Percentiles rank a stretch among this genome's conserved stretches.
Evolutionary conservation across 371 early-diverging fungal species (phyloP).

Genomic region (Lichtheimia ornata): DNA sequence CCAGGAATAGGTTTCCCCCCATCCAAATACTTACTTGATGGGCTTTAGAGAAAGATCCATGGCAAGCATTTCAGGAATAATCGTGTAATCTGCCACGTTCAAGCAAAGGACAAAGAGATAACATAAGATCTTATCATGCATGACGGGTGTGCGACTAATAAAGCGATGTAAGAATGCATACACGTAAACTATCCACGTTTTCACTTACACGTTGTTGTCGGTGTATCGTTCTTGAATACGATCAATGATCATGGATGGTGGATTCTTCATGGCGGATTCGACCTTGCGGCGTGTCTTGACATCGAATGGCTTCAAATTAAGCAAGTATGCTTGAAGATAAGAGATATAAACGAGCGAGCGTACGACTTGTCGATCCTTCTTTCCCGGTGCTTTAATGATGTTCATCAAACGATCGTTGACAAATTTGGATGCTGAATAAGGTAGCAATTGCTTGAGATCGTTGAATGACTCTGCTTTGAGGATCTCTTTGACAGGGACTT

Average conservation of each 20-base stretch:
- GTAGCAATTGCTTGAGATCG: conserved; percentile 37
- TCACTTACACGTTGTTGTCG: conserved; percentile 51
- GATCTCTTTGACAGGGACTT: not conserved
- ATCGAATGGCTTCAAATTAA: conserved; percentile 45
- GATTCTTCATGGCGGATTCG: conserved; percentile 49
- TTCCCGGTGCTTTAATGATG: conserved; percentile 50
- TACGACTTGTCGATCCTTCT: conserved; percentile 61
- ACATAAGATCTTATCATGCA: conserved; percentile 77
- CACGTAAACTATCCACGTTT: not conserved
- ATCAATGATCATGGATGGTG: conserved; percentile 64
- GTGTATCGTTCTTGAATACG: conserved; percentile 69
- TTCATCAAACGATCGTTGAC: conserved; percentile 48
- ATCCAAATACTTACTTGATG: conserved; percentile 28
- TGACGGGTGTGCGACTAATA: conserved; percentile 62
- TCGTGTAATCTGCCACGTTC: conserved; percentile 68
- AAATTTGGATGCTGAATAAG: conserved; percentile 52
- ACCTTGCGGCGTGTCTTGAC: conserved; percentile 59
- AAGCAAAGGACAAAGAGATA: conserved; percentile 75
- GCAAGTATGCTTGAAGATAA: conserved; percentile 70
- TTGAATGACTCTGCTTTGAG: conserved; percentile 44
- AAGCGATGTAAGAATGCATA: not conserved
- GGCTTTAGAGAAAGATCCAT: conserved; percentile 65
- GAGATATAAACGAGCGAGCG: conserved; percentile 72
- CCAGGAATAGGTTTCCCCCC: not conserved
- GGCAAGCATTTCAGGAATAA: conserved; percentile 63